phyloP scores from a whole-genome alignment of 495 filamentous ascomycete genomes.

The Podospora appendiculata region DNA sequence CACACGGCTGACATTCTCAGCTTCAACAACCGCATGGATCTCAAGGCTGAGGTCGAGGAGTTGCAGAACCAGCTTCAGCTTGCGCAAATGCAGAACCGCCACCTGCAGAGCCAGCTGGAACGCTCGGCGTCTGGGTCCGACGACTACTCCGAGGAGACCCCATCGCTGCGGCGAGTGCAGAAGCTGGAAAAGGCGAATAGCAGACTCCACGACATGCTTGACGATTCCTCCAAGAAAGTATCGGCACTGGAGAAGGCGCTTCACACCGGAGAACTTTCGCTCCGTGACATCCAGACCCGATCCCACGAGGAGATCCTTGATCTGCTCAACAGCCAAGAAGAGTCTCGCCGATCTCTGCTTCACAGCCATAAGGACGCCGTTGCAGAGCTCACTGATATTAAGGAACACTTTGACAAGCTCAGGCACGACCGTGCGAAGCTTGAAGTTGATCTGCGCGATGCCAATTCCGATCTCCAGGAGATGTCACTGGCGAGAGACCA shows the following conservation, averaged over 20 bases:
- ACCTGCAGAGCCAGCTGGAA: slow-evolving; percentile 83
- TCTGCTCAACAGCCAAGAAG: slow-evolving; percentile 87
- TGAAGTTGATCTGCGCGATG: slow-evolving; percentile 87
- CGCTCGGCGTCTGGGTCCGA: slow-evolving; percentile 48
- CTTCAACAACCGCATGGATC: slow-evolving; percentile 84
- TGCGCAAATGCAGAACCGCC: slow-evolving; percentile 91
- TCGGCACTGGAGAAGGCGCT: slow-evolving; percentile 83
- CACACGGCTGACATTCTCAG: slow-evolving; percentile 81
- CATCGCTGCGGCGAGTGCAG: slow-evolving; percentile 72
- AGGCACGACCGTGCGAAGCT: slow-evolving; percentile 68
- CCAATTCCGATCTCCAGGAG: slow-evolving; percentile 76
- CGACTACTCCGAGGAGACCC: slow-evolving; percentile 69
- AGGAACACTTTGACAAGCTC: slow-evolving; percentile 75
- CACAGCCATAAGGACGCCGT: slow-evolving; percentile 80
- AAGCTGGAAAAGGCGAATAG: slow-evolving; percentile 91
- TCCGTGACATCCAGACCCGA: slow-evolving; percentile 87
- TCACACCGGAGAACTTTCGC: slow-evolving; percentile 77
- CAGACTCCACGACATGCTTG: slow-evolving; percentile 87
- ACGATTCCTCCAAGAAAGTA: slow-evolving; percentile 90
- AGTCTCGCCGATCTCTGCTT: slow-evolving; percentile 72
- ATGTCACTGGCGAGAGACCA: slow-evolving; percentile 69
- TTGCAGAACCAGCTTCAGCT: slow-evolving; percentile 93
- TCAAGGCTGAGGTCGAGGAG: slow-evolving; percentile 84
- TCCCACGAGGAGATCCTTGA: slow-evolving; percentile 95
- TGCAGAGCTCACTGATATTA: slow-evolving; percentile 76